Base-by-base conservation (phyloP, 768 basidiomycete species). In the Sarcodon aspratus region DNA sequence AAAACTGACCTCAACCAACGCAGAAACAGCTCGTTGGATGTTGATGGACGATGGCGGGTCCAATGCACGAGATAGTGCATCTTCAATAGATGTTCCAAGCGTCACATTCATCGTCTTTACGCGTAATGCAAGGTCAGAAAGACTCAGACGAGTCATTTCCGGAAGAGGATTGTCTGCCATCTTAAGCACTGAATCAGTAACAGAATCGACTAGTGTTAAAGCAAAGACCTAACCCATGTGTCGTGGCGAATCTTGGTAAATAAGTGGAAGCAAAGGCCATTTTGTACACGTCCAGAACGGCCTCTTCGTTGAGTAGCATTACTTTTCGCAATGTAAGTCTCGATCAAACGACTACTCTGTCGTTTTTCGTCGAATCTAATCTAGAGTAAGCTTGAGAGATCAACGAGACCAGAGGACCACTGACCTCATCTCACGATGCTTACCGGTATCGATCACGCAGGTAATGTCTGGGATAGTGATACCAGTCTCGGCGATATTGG, bases 381-480 rank as follows among this genome's bases (percentile, higher is more conserved):
- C 4, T 1, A 21, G 18, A 45, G 44, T 33, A 13, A 33, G 55
- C 47, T 48, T 45, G 12, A 21, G 10, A 27, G 21, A 15, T n/a
- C 7, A 36, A 10, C 27, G 33, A 32, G 32, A 42, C 11, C 17
- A 18, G 45, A 32, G 40, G 12, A 33, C 35, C 11, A 57, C 57
- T 45, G 50, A 85, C 83, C 85, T 79, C 85, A 96, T 96, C 68
- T 96, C 93, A 55, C 90, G 76, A 61, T 96, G 92, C 58, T 88
- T 92, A 44, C 94, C 93, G 0, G 82, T 79, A 59, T 99, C 95
- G 51, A 98, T 91, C 18, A 97, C 95, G 55, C 91, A 93, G 8
- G 93, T 95, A 51, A 96, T 88, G 57, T 99, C 96, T 6, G 95
- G 95, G 48, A 99, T 99, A 1, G 96, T 99, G 48, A 99, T 89